A percentile compares a stretch with the other conserved stretches of the same genome.
phyloP scores from a whole-genome alignment of 1,284 basidiomycete species.

The Singerocomus rubriflavus region DNA sequence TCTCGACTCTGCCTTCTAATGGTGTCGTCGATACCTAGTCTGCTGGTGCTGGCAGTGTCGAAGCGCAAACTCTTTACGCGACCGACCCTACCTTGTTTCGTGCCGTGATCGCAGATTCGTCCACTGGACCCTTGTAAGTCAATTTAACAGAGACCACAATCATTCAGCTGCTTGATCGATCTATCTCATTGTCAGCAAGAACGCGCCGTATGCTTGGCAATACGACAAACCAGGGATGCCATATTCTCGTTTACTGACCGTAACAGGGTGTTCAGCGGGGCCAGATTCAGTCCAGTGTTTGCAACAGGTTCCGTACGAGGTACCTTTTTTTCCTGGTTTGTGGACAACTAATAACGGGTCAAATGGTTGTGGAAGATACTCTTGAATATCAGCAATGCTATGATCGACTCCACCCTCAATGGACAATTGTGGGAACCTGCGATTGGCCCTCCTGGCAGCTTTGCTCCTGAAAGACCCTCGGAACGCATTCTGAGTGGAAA shows the following conservation, averaged over 20 bases:
- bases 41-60: constrained; percentile 20
- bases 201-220: constrained; percentile 46
- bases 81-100: constrained; percentile 13
- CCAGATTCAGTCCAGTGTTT: constrained; percentile 39
- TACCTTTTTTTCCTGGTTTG: neutral
- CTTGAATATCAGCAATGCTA: constrained; percentile 38
- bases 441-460: constrained; percentile 51
- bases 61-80: constrained; percentile 19
- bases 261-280: constrained; percentile 46
- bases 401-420: constrained; percentile 48
- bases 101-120: constrained; percentile 23
- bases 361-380: constrained; percentile 8
- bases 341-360: neutral
- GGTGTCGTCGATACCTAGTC: constrained; percentile 7
- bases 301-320: constrained; percentile 22
- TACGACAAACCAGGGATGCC: constrained; percentile 57
- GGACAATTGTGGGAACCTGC: constrained; percentile 57
- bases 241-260: constrained; percentile 45
- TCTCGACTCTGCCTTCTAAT: neutral
- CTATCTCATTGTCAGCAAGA: constrained; percentile 42
- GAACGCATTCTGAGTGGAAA: constrained; percentile 44
- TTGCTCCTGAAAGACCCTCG: constrained; percentile 49
- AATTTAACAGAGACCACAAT: neutral
- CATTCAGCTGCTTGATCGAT: neutral
- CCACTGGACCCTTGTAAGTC: constrained; percentile 22